These are phyloP conservation scores for Stagonosporopsis tanaceti DNA, from an alignment of 2,329 filamentous ascomycete species.

Conservation along the genomic window DNA sequence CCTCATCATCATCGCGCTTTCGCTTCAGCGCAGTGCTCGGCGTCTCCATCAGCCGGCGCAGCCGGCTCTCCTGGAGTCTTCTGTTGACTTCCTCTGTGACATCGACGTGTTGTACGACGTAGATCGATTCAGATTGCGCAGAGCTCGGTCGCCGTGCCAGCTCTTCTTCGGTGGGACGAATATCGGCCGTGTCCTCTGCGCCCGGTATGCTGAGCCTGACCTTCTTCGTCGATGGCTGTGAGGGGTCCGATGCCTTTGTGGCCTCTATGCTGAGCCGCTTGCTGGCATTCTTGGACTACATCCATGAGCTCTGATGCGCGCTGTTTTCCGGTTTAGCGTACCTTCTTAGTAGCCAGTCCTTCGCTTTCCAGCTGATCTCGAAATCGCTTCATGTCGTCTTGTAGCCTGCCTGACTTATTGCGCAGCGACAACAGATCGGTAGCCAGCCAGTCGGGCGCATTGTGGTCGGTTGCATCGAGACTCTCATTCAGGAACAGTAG, in stretches of 20 bases:
- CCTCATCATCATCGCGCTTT: slow-evolving; percentile 40
- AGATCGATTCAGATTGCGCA: slow-evolving; percentile 22
- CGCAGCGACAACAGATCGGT: slow-evolving; percentile 44
- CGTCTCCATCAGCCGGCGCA: slow-evolving; percentile 43
- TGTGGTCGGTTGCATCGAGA: slow-evolving; percentile 46
- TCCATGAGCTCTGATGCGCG: slow-evolving; percentile 13
- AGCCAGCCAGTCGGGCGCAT: slow-evolving; percentile 48
- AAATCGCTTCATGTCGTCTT: slow-evolving; percentile 47
- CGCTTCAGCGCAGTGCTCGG: slow-evolving; percentile 46
- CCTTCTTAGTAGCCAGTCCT: slow-evolving; percentile 38
- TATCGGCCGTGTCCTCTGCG: slow-evolving; percentile 19
- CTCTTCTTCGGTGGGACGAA: slow-evolving; percentile 28
- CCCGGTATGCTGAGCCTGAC: slow-evolving; percentile 20
- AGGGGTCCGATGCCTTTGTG: slow-evolving; percentile 15
- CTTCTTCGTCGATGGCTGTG: slow-evolving; percentile 9
- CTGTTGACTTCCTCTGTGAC: slow-evolving; percentile 46
- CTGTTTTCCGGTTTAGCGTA: slow-evolving; percentile 2
- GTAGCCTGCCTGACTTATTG: slow-evolving; percentile 43
- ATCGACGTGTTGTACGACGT: slow-evolving; percentile 40
- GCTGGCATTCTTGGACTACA: slow-evolving; percentile 29
- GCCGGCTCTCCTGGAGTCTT: slow-evolving; percentile 38
- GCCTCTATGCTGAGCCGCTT: slow-evolving; percentile 44
- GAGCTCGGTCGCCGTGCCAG: slow-evolving; percentile 26
- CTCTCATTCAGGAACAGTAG: slow-evolving; percentile 41
- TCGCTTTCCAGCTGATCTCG: slow-evolving; percentile 39